A percentile compares a stretch with the other conserved stretches of the same genome.
Evolutionary conservation across 345 rosid species (phyloP).

Genomic region (Eucalyptus rudis): DNA sequence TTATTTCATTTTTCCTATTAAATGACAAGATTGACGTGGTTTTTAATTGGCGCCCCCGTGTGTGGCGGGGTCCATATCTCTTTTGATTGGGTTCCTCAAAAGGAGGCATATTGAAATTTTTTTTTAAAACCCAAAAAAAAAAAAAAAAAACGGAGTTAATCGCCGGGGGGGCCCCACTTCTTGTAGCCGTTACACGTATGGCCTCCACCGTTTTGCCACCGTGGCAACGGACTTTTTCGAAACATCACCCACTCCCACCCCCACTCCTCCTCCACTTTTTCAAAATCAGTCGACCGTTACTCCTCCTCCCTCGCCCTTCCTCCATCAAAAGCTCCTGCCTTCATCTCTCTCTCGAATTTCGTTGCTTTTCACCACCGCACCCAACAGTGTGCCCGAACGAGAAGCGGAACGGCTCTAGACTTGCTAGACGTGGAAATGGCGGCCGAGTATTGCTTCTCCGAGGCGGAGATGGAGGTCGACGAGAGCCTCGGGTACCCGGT

Average conservation of each 20-base stretch:
- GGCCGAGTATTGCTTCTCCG: conserved; percentile 16
- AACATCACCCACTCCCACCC: neutral
- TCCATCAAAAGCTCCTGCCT: neutral
- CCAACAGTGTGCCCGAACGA: neutral
- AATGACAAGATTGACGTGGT: neutral
- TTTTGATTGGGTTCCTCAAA: neutral
- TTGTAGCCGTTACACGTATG: neutral
- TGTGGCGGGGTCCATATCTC: neutral
- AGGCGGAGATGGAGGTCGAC: conserved; percentile 49
- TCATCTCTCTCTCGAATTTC: neutral
- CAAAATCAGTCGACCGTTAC: neutral
- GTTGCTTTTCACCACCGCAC: neutral
- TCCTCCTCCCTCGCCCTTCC: neutral
- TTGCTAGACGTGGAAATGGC: conserved; percentile 9
- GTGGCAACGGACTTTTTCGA: neutral
- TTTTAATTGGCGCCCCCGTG: neutral
- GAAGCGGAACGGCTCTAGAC: neutral
- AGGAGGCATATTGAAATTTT: neutral
- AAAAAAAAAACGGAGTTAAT: neutral
- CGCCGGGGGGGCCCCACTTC: neutral
- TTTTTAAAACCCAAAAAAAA: neutral
- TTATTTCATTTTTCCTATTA: neutral
- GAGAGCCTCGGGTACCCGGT: conserved; percentile 67
- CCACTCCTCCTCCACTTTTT: neutral
- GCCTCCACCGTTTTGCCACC: neutral